Base-by-base conservation (phyloP, 2,329 filamentous ascomycete species). In the Apiospora sp. region DNA sequence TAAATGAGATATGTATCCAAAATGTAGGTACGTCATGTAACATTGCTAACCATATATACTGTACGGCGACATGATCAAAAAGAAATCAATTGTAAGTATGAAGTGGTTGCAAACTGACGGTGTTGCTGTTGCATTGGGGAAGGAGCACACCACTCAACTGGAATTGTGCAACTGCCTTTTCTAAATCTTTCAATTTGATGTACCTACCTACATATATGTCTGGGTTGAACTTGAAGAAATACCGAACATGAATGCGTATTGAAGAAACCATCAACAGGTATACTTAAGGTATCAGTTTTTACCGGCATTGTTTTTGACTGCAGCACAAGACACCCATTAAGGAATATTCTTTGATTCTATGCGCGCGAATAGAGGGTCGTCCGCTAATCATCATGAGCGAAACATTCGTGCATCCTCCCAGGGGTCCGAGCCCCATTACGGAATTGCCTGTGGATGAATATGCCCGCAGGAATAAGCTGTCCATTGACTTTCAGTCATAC, bases 401-500 rank as follows among this genome's bases (percentile, higher is more conserved):
- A 37, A 34, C 30, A 41, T 12, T 12, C 34, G 34, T 64, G 58
- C 58, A 41, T 13, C 22, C 58, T 1, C 34, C 34, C 13, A 14
- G 34, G 34, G n/a, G 19, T 64, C 34, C 34, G 7, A 64, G 34
- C 2, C 30, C 58, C 8, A 22, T 12, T 8, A 12, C n/a, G 19
- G 24, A 70, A 61, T 70, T 70, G 72, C 14, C 72, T 48, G 30
- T 72, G 72, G 77, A 78, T 54, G 75, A 77, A 67, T 80, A 79
- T 72, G 79, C 78, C 22, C 77, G 77, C 22, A 67, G 69, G 14
- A 80, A 79, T 37, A 70, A 68, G 58, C 58, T 81, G 51, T 74
- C 79, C 24, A 64, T 77, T 27, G 75, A 80, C 19, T 67, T 74
- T n/a, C 48, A 75, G n/a, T 71, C 75, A 41, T 73, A 75, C 16